phyloP scores from a whole-genome alignment of 352 stramenopile genomes.

The Pythium apleroticum region DNA sequence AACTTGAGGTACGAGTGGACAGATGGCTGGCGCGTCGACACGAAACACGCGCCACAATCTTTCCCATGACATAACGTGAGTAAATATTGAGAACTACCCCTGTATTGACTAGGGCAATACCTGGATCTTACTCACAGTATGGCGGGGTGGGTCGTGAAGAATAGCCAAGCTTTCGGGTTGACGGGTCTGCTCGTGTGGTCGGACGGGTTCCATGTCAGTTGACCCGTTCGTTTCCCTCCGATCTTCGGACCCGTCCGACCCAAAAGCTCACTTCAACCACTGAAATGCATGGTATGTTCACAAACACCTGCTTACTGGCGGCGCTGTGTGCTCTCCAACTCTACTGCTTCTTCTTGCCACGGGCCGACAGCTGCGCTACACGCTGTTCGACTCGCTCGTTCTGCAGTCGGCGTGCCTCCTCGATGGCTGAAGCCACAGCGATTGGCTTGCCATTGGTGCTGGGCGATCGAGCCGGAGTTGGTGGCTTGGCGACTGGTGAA shows the following conservation, averaged over 20 bases:
- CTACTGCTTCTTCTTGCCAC: slow-evolving; percentile 13
- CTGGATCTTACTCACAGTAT: neutral
- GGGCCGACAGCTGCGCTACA: slow-evolving; percentile 52
- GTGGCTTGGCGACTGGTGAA: slow-evolving; percentile 21
- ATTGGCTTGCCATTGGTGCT: slow-evolving; percentile 23
- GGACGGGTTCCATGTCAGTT: too few species aligned
- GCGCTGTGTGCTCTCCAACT: too few species aligned
- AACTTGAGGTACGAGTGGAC: slow-evolving; percentile 22
- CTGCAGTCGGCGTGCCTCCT: slow-evolving; percentile 46
- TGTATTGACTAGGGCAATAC: too few species aligned
- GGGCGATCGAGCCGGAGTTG: slow-evolving; percentile 40
- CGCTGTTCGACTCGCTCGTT: slow-evolving; percentile 56
- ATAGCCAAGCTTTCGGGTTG: neutral
- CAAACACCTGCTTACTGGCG: neutral
- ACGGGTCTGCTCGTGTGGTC: neutral
- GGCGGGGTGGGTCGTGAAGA: neutral
- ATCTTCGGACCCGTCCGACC: neutral
- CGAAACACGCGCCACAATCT: slow-evolving; percentile 13
- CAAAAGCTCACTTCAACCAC: slow-evolving; percentile 4
- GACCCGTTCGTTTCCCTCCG: too few species aligned
- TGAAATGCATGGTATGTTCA: neutral
- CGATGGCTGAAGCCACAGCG: slow-evolving; percentile 48
- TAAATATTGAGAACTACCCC: too few species aligned
- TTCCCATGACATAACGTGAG: neutral
- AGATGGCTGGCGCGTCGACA: slow-evolving; percentile 7